Base-by-base conservation (phyloP, 805 yeast genomes). In the Ogataea thermomethanolica region DNA sequence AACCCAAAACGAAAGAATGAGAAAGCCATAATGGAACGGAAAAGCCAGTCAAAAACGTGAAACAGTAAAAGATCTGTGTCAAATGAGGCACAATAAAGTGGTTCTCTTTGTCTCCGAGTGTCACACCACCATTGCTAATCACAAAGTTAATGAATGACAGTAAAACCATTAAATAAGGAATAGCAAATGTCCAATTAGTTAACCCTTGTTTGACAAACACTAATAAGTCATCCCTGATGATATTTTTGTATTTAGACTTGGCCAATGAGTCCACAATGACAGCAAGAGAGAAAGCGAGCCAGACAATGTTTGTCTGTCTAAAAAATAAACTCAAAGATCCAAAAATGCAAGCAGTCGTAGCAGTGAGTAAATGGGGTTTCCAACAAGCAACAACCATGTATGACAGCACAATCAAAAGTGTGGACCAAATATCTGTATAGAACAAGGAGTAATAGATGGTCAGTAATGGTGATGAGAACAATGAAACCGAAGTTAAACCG, bases 341-440 rank as follows among this genome's bases (percentile, higher is more conserved):
- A 20, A 81, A 49, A 5, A 74, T 2, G 0, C 83, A 82, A 43
- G 88, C 70, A 1, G 69, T 24, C 6, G 44, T 37, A 7, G 68
- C 43, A 5, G 43, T 20, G 4, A 29, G 7, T 11, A 39, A 21
- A 12, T 25, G 15, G 6, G 38, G 38, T 13, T 17, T 9, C 15
- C 24, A 7, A 23, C 15, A 22, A 7, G 20, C 21, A n/a, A 14
- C 35, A 7, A 73, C 54, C 5, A 79, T 68, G 25, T 80, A 66
- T 2, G 84, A 71, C 2, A 70, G 67, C 9, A 86, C 45, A 7
- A 90, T 73, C 22, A 86, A 65, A 1, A 85, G 72, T 0, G 93
- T 76, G 0, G 96, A 77, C 98, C 97, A 90, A 1, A 89, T 82
- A 56, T 93, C 99, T 0, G 99, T 93, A 62, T 93, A 93, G 64